Base-by-base conservation (phyloP, 2,329 filamentous ascomycete species). In the Talaromyces islandicus region DNA sequence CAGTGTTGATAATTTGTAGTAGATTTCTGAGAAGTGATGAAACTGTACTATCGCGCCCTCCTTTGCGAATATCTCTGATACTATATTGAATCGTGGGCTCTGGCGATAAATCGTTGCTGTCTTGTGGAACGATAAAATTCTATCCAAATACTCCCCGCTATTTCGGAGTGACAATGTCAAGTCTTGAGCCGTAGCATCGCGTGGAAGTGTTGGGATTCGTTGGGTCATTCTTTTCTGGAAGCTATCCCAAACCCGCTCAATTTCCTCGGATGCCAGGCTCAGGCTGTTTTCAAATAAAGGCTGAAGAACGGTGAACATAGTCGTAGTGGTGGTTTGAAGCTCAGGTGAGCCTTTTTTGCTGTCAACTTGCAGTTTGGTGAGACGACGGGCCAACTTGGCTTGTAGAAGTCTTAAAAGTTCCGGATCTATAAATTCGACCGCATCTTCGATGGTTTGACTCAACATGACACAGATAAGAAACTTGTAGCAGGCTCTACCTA, bases 311-410 rank as follows among this genome's bases (percentile, higher is more conserved):
- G 19, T 25, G 19, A 50, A 50, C 43, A 50, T 24, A 10, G 43
- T 5, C 24, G 24, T 12, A 12, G 43, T 50, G 10, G 19, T 25
- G 12, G 14, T 17, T 21, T 17, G 43, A 11, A 50, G 43, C 19
- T 50, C 19, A 21, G 19, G 43, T 4, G 43, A 50, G 19, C 19
- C 43, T 50, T 25, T 50, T 19, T 25, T 25, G 10, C 67, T 71
- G 53, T 81, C 78, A 0, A 68, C 65, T 32, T 85, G 80, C 0
- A 88, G 65, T 66, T 88, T 88, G 0, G 79, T 80, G 14, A 88
- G 76, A 0, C 85, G 81, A 24, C 82, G 78, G 62, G 79, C 80
- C 0, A 87, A 70, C 66, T 87, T 88, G 32, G 79, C 70, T 54
- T 76, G 78, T 5, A 86, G 65, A 17, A 75, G 66, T 2, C 72